Base-by-base conservation (phyloP, 768 basidiomycete genomes). In the Boletus reticulatus region DNA sequence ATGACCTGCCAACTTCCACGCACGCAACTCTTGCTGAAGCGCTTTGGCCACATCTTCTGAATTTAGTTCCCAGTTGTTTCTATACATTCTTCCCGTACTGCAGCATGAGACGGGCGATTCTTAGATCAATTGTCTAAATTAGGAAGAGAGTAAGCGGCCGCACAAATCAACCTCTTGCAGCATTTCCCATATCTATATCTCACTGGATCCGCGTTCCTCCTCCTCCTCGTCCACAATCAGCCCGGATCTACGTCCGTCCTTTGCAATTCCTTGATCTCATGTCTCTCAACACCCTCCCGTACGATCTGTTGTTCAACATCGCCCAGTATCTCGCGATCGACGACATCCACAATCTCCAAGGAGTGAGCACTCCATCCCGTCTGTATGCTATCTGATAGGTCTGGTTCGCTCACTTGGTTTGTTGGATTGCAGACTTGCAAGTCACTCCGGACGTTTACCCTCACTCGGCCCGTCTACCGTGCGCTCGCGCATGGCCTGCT, bases 291-390 rank as follows among this genome's bases (percentile, higher is more conserved):
- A 75, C 73, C 6, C 74, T 89, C 19, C 87, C 87, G 0, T 88
- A 88, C 69, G 88, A 89, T 73, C 74, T 89, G 19, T 67, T 89
- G 43, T 78, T 89, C 53, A 84, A 85, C 73, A 81, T 89, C 67
- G 80, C 84, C 6, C 78, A 76, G 42, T 81, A 83, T 70, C 78
- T 89, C 32, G 77, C 84, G 59, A 71, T 85, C 61, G 72, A 70
- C 44, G 87, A 88, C 69, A 75, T 89, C 19, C 79, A 83, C 66
- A 69, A 78, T 45, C 68, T 89, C 9, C 85, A 87, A 65, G 65
- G 79, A 53, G 87, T 88, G 70, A 78, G 85, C 74, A 8, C 19
- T 6, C 3, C 57, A 20, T 34, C 32, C 31, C 27, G 14, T 22
- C 48, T 53, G 36, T 43, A 9, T 19, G n/a, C n/a, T 41, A 31